Percentiles rank a stretch among this genome's conserved stretches.
Evolutionary conservation across 352 stramenopile species (phyloP).

Genomic region (Achlya hypogyna): DNA sequence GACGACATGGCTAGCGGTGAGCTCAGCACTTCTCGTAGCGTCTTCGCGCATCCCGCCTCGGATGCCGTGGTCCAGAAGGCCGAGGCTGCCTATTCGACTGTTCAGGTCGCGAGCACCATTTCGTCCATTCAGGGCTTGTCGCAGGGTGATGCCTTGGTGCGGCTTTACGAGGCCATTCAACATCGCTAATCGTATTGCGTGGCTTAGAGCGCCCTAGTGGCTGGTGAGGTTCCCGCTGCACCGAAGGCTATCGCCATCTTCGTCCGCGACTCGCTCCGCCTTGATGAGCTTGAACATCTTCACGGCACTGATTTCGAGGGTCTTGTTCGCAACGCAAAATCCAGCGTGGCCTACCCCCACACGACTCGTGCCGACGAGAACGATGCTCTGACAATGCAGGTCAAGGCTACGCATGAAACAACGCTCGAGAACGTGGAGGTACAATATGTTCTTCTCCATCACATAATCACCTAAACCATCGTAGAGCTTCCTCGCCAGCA

Average conservation of each 20-base stretch:
- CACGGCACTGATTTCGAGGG: constrained; percentile 5
- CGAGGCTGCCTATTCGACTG: constrained; percentile 1
- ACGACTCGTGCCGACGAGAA: constrained; percentile 48
- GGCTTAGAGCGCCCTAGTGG: no score
- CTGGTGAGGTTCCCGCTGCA: no score
- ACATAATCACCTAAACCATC: neutral
- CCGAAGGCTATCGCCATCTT: constrained; percentile 12
- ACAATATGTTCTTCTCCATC: neutral
- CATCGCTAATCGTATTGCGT: no score
- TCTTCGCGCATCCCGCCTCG: constrained; percentile 9
- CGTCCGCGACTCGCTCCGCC: constrained; percentile 10
- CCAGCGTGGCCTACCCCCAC: constrained; percentile 62
- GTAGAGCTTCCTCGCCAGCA: constrained; percentile 30
- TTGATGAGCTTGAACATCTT: constrained; percentile 19
- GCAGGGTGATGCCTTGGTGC: constrained; percentile 4
- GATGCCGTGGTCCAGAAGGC: neutral
- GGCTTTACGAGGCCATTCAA: no score
- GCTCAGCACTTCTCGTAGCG: constrained; percentile 6
- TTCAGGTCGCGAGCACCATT: constrained; percentile 8
- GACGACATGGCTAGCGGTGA: neutral
- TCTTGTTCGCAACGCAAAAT: constrained; percentile 25
- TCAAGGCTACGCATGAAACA: constrained; percentile 17
- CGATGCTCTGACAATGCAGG: constrained; percentile 10
- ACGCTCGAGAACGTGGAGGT: constrained; percentile 25
- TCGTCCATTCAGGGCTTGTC: constrained; percentile 2